These are phyloP conservation scores for Boletus barrowsii DNA, from an alignment of 768 basidiomycete genomes.

Conservation along the genomic window DNA sequence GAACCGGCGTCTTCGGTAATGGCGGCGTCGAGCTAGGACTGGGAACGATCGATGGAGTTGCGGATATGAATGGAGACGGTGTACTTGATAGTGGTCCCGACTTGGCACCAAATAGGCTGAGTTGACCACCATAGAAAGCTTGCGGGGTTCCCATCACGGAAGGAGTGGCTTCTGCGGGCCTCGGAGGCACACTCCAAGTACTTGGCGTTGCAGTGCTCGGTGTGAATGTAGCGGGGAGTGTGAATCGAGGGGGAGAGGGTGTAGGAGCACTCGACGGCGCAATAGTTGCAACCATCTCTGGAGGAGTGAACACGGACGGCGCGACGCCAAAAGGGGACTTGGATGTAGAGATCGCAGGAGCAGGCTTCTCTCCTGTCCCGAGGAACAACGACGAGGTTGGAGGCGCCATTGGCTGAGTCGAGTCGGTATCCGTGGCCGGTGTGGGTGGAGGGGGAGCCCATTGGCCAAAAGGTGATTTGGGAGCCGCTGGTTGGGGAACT, in stretches of 20 bases:
- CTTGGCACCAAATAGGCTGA: constrained; percentile 7
- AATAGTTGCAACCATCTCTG: constrained; percentile 3
- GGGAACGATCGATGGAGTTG: neutral
- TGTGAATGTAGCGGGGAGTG: constrained; percentile 10
- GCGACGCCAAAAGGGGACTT: neutral
- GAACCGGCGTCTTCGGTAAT: neutral
- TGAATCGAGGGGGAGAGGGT: constrained; percentile 7
- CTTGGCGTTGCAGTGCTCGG: constrained; percentile 1
- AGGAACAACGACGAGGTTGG: constrained; percentile 40
- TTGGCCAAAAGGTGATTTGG: constrained; percentile 38
- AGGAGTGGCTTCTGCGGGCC: neutral
- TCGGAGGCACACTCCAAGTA: constrained; percentile 6
- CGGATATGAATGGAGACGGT: constrained; percentile 1
- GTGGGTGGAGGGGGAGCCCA: constrained; percentile 24
- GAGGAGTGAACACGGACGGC: neutral
- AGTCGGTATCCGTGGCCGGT: constrained; percentile 20
- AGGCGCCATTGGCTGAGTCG: constrained; percentile 46
- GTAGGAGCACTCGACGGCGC: constrained; percentile 2
- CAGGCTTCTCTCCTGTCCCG: constrained; percentile 8
- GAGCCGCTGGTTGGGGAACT: constrained; percentile 37
- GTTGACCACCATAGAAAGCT: constrained; percentile 10
- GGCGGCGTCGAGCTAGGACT: constrained; percentile 5
- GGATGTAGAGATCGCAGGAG: constrained; percentile 5
- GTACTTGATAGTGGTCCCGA: neutral
- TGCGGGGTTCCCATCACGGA: constrained; percentile 1